Percentiles rank a stretch among this genome's conserved stretches.
These are phyloP conservation scores for Umbelopsis sp. DNA, from an alignment of 192 early-diverging fungal genomes.

Conservation along the genomic window DNA sequence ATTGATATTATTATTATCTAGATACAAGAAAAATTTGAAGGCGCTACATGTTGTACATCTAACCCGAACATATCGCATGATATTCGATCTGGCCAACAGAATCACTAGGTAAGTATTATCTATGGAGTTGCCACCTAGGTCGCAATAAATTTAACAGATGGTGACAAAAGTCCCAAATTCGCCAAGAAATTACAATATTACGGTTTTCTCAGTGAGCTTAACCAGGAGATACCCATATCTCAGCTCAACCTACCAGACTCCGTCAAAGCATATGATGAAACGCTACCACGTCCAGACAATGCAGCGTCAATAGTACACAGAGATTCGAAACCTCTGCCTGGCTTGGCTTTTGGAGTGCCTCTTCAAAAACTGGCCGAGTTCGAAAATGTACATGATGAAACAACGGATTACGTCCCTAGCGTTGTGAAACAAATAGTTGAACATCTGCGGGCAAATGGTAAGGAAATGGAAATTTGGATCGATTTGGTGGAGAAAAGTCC, in stretches of 20 bases:
- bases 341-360: slow-evolving; percentile 69
- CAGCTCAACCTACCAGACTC: slow-evolving; percentile 78
- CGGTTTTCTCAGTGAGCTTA: slow-evolving; percentile 70
- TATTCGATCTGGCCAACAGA: slow-evolving; percentile 84
- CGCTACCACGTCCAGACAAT: neutral
- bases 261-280: slow-evolving; percentile 58
- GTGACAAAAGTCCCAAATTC: slow-evolving; percentile 81
- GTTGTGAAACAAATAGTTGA: slow-evolving; percentile 74
- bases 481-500: neutral
- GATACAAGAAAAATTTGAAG: slow-evolving; percentile 94
- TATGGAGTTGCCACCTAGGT: neutral
- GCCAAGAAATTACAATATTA: slow-evolving; percentile 83
- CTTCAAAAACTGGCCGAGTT: slow-evolving; percentile 58
- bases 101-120: slow-evolving; percentile 72
- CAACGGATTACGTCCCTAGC: slow-evolving; percentile 65
- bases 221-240: slow-evolving; percentile 64
- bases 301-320: slow-evolving; percentile 47
- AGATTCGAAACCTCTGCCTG: slow-evolving; percentile 39
- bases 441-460: slow-evolving; percentile 70
- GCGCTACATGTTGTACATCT: slow-evolving; percentile 91
- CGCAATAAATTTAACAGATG: neutral
- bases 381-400: neutral
- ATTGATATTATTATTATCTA: slow-evolving; percentile 24
- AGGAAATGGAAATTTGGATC: slow-evolving; percentile 13
- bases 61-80: slow-evolving; percentile 77